Base-by-base conservation (phyloP, 106 monocot species). In the Dioscorea zingiberensis region DNA sequence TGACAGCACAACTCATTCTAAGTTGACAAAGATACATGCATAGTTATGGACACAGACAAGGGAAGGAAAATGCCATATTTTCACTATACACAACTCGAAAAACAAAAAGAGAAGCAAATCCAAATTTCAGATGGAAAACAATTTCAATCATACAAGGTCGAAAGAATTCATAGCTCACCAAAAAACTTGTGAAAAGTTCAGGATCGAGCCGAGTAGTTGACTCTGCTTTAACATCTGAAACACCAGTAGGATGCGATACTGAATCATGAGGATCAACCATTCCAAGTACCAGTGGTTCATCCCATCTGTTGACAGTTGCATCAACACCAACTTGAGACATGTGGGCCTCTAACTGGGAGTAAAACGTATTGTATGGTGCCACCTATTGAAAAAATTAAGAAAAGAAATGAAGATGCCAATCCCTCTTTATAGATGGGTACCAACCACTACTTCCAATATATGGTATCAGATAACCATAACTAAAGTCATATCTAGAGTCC, bases 251-350 rank as follows among this genome's bases (percentile, higher is more conserved):
- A 68, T 97, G 91, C 64, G 91, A 88, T 48, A 91, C 69, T 24
- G 91, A 83, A 77, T 97, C 91, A 77, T 97, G 91, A 59, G 95
- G 88, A 83, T 88, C 95, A 58, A 97, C 85, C 78, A 84, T 65
- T 30, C 95, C 95, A 58, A 91, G 74, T 38, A 88, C 85, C 62
- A 91, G 69, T 8, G 91, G 95, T 60, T 97, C 85, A 51, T 88
- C 78, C 95, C 95, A 97, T 78, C 76, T 83, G 66, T 88, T 97
- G 64, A 83, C 62, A 61, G 45, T 73, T 65, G 83, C 21, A 77
- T 81, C 66, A 19, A 97, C 49, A 53, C 83, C 82, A 73, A 80
- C 85, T 81, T 88, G 78, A 69, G 71, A 70, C 76, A 97, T 62
- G 63, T 97, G 95, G 17, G 88, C 88, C 49, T 67, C 80, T 74